Percentiles rank a stretch among this genome's conserved stretches.
These are phyloP conservation scores for Coniella lustricola DNA, from an alignment of 2,329 filamentous ascomycete genomes.

Conservation along the genomic window DNA sequence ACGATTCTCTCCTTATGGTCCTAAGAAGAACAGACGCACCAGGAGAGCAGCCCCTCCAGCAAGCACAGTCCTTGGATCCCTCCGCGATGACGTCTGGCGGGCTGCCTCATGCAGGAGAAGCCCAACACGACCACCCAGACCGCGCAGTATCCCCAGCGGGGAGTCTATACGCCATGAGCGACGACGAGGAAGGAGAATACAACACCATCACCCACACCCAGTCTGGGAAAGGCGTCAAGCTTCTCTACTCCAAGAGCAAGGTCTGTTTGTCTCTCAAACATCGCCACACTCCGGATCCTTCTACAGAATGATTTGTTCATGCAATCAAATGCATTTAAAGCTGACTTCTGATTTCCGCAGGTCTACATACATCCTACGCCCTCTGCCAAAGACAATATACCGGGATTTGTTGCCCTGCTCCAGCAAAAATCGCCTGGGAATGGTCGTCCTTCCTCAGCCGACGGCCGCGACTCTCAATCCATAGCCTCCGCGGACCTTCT, in stretches of 20 bases:
- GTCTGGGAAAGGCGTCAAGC: conserved; percentile 77
- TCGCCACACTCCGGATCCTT: background rate
- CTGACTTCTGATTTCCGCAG: conserved; percentile 32
- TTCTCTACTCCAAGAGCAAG: conserved; percentile 96
- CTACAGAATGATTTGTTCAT: background rate
- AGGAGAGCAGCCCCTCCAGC: background rate
- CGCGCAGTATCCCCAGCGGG: conserved; percentile 64
- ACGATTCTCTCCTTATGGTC: background rate
- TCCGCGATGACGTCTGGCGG: conserved; percentile 27
- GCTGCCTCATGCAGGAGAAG: conserved; percentile 4
- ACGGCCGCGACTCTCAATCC: conserved; percentile 31
- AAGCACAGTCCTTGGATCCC: background rate
- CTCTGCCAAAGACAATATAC: conserved; percentile 89
- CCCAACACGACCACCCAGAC: conserved; percentile 19
- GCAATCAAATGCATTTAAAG: conserved; percentile 18
- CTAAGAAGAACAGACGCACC: conserved; percentile 1
- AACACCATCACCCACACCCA: conserved; percentile 81
- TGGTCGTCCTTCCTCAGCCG: conserved; percentile 36
- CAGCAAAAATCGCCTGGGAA: conserved; percentile 65
- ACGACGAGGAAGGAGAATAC: conserved; percentile 93
- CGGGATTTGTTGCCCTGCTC: conserved; percentile 85
- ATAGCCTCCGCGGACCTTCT: conserved; percentile 66
- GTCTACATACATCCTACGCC: conserved; percentile 95
- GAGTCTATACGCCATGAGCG: conserved; percentile 92
- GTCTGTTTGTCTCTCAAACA: conserved; percentile 32